These are phyloP conservation scores for Pseudogymnoascus sp. DNA, from an alignment of 2,329 filamentous ascomycete species.

Conservation along the genomic window DNA sequence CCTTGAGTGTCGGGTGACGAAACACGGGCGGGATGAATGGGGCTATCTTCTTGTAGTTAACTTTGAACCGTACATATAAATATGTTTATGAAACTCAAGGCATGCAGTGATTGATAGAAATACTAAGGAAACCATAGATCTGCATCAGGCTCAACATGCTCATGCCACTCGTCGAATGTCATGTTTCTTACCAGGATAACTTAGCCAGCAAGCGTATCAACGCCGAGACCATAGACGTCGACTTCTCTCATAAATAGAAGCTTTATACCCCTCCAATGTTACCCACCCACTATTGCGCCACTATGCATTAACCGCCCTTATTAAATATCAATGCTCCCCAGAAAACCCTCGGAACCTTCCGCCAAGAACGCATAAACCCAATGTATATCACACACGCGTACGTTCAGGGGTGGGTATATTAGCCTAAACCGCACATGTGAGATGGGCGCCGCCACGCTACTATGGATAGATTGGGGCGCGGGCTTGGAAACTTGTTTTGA, in stretches of 20 bases:
- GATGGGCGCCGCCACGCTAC: not conserved
- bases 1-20: not conserved
- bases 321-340: not conserved
- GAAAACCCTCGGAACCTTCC: not conserved
- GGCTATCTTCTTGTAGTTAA: conserved; percentile 2
- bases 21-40: not conserved
- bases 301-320: not conserved
- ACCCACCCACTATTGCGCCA: not conserved
- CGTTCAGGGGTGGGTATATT: not conserved
- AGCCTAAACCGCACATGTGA: not conserved
- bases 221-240: not conserved
- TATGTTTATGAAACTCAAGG: too few relatives aligned
- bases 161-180: too few relatives aligned
- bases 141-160: not conserved
- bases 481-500: conserved; percentile 1
- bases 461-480: not conserved
- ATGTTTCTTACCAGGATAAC: not conserved
- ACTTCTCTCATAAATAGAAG: not conserved
- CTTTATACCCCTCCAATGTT: not conserved
- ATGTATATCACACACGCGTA: not conserved
- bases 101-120: not conserved
- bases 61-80: not conserved
- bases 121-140: not conserved
- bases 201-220: not conserved
- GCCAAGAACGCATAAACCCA: not conserved